Conservation (phyloP, 2,329 filamentous ascomycete genomes). For the Coniella lustricola region DNA sequence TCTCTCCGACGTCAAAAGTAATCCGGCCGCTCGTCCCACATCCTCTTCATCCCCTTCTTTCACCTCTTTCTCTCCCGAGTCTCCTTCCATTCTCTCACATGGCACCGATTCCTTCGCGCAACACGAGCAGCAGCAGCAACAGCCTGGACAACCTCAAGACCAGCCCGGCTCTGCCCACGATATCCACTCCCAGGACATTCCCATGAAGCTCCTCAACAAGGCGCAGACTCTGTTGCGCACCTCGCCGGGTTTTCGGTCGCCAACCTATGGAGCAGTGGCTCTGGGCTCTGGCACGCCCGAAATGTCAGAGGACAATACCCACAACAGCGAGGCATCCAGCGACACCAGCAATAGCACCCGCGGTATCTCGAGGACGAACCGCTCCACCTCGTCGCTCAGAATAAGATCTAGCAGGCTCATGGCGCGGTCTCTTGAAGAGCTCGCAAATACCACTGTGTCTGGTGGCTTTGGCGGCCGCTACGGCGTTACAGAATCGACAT, state of each 20-base stretch:
- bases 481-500: slow-evolving; percentile 40
- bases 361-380: slow-evolving; percentile 1
- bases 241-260: slow-evolving; percentile 25
- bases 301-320: slow-evolving; percentile 7
- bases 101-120: slow-evolving; percentile 2
- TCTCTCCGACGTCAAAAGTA: slow-evolving; percentile 11
- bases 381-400: slow-evolving; percentile 10
- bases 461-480: slow-evolving; percentile 48
- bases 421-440: slow-evolving; percentile 36
- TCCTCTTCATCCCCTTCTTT: not conserved
- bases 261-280: slow-evolving; percentile 28
- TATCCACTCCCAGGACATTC: slow-evolving; percentile 6
- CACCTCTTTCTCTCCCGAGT: slow-evolving; percentile 5
- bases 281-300: slow-evolving; percentile 11
- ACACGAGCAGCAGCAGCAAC: slow-evolving; percentile 2
- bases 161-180: slow-evolving; percentile 6
- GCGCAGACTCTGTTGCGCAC: slow-evolving; percentile 24
- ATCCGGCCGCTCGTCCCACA: not conserved
- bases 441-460: slow-evolving; percentile 44
- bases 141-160: slow-evolving; percentile 3
- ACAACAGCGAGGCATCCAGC: slow-evolving; percentile 12
- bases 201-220: slow-evolving; percentile 19
- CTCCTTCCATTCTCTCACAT: slow-evolving; percentile 9
- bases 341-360: slow-evolving; percentile 1
- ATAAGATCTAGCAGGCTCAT: slow-evolving; percentile 4